phyloP scores from a whole-genome alignment of 768 basidiomycete species.

The Mycena belliarum region DNA sequence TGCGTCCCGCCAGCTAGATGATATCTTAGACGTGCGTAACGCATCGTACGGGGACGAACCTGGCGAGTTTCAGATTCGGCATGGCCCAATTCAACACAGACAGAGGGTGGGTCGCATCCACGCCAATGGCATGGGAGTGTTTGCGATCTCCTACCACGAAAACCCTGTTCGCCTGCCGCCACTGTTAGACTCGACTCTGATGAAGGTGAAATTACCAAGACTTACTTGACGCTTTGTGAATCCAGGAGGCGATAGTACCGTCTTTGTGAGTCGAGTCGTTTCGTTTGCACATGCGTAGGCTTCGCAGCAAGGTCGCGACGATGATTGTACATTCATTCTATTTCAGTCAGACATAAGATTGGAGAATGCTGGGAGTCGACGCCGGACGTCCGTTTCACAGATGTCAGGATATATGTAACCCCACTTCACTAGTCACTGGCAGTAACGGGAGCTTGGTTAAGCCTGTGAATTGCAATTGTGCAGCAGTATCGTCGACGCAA shows the following conservation, averaged over 20 bases:
- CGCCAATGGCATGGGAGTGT: slow-evolving; percentile 1
- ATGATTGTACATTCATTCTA: too few relatives aligned
- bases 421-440: too few relatives aligned
- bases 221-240: slow-evolving; percentile 4
- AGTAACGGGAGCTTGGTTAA: too few relatives aligned
- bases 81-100: slow-evolving; percentile 7
- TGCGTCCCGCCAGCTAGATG: slow-evolving; percentile 2
- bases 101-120: neutral
- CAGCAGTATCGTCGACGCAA: too few relatives aligned
- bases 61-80: slow-evolving; percentile 1
- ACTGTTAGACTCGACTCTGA: neutral
- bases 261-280: neutral
- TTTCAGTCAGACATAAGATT: too few relatives aligned
- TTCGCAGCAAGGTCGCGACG: too few relatives aligned
- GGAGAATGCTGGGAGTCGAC: too few relatives aligned
- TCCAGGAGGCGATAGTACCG: neutral
- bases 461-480: too few relatives aligned
- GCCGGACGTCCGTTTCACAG: too few relatives aligned
- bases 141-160: slow-evolving; percentile 4
- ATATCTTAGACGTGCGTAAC: too few relatives aligned
- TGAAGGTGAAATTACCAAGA: neutral
- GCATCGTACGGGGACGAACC: neutral
- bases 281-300: too few relatives aligned
- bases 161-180: slow-evolving; percentile 3
- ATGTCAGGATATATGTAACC: too few relatives aligned